Conservation (phyloP, 768 basidiomycete genomes). For the Artomyces pyxidatus region DNA sequence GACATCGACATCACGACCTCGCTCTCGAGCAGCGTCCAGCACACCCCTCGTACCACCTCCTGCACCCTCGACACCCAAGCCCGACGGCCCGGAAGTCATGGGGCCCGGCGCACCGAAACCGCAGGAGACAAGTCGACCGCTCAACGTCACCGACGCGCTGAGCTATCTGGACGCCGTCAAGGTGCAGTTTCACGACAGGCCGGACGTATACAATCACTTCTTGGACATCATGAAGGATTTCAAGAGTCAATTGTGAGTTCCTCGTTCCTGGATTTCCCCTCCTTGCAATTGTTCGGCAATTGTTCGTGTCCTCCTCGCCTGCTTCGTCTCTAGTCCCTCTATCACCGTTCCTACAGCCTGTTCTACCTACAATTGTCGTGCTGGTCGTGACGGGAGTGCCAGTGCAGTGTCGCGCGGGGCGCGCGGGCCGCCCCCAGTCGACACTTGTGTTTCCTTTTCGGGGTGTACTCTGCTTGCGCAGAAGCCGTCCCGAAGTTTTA, state of each 20-base stretch:
- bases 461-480: no score
- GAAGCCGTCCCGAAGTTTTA: no score
- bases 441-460: no score
- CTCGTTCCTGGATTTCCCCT: no score
- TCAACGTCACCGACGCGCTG: conserved; percentile 91
- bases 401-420: no score
- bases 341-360: no score
- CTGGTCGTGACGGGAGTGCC: no score
- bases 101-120: conserved; percentile 19
- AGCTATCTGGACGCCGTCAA: conserved; percentile 94
- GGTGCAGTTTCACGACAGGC: conserved; percentile 80
- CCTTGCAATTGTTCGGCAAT: no score
- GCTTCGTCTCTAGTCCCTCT: no score
- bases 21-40: conserved; percentile 10
- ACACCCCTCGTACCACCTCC: conserved; percentile 2
- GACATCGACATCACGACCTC: conserved; percentile 4
- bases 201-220: conserved; percentile 91
- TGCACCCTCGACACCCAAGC: background rate
- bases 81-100: background rate
- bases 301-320: no score
- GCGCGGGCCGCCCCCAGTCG: no score
- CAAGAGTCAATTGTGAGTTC: conserved; percentile 83
- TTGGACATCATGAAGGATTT: conserved; percentile 99
- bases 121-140: conserved; percentile 43
- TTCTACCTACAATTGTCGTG: no score